phyloP scores from a whole-genome alignment of 2,329 filamentous ascomycete genomes.

The Pezicula neosporulosa region DNA sequence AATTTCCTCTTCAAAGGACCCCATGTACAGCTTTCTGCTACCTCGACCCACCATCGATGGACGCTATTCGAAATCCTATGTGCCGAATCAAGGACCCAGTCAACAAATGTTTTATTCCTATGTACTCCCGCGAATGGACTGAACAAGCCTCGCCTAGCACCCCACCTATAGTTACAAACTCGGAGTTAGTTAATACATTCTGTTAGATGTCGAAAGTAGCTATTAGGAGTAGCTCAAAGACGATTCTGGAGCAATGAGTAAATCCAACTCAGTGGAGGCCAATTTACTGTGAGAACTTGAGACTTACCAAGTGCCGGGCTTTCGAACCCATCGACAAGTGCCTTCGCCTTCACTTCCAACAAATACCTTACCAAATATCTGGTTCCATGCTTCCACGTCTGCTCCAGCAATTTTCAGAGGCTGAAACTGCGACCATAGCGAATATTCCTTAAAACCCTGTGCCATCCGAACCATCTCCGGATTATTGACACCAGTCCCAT shows the following conservation, averaged over 20 bases:
- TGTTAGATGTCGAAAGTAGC: too few species aligned
- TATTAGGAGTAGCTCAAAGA: too few species aligned
- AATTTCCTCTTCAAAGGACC: too few species aligned
- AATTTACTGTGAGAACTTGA: too few species aligned
- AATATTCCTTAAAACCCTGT: constrained; percentile 6
- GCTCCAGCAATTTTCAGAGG: constrained; percentile 8
- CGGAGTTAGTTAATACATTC: too few species aligned
- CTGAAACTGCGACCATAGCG: constrained; percentile 8
- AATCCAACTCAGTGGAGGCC: too few species aligned
- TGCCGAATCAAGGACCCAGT: too few species aligned
- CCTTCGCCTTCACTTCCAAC: constrained; percentile 4
- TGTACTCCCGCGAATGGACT: neutral
- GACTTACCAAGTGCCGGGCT: constrained; percentile 9
- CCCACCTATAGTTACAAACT: neutral
- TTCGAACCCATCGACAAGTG: constrained; percentile 3
- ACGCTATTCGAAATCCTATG: too few species aligned
- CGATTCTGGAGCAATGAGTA: too few species aligned
- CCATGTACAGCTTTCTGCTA: too few species aligned
- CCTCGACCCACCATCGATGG: too few species aligned
- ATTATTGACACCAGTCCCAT: neutral
- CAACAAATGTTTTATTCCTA: neutral
- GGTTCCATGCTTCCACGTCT: constrained; percentile 1
- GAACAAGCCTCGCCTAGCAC: constrained; percentile 8
- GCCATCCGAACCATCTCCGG: constrained; percentile 5
- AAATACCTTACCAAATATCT: constrained; percentile 14